A percentile compares a stretch with the other conserved stretches of the same genome.
phyloP scores from a whole-genome alignment of 805 yeast species.

The Kodamaea nitidulidarum region DNA sequence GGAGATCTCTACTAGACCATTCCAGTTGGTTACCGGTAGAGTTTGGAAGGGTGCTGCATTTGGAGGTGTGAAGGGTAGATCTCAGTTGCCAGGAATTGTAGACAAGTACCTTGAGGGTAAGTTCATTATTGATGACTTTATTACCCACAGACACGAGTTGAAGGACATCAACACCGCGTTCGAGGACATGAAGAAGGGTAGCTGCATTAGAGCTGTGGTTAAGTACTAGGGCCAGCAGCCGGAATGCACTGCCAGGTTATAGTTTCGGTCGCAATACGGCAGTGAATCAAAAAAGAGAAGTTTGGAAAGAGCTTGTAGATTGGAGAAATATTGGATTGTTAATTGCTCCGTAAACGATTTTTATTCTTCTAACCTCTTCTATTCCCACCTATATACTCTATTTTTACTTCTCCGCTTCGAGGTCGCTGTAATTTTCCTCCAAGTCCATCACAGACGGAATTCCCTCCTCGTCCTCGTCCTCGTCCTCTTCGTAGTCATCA shows the following conservation, averaged over 20 bases:
- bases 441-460: constrained; percentile 13
- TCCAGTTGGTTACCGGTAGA: constrained; percentile 98
- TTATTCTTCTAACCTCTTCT: too few relatives aligned
- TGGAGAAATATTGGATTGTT: too few relatives aligned
- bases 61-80: constrained; percentile 97
- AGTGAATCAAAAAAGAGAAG: too few relatives aligned
- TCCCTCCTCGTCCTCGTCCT: constrained; percentile 19
- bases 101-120: constrained; percentile 77
- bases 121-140: constrained; percentile 89
- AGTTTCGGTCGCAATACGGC: neutral
- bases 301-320: too few relatives aligned
- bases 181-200: constrained; percentile 92
- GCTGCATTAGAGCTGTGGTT: constrained; percentile 89
- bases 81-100: constrained; percentile 89
- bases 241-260: neutral
- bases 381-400: neutral
- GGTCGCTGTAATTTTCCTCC: constrained; percentile 21
- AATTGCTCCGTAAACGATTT: too few relatives aligned
- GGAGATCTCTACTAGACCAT: constrained; percentile 95
- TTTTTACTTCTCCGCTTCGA: constrained; percentile 11
- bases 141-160: constrained; percentile 83
- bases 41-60: constrained; percentile 99
- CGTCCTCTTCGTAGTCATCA: constrained; percentile 18
- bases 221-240: constrained; percentile 30
- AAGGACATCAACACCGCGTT: constrained; percentile 82